Evolutionary conservation across 2,329 filamentous ascomycete genomes (phyloP).

Genomic region (Blastomyces gilchristii): DNA sequence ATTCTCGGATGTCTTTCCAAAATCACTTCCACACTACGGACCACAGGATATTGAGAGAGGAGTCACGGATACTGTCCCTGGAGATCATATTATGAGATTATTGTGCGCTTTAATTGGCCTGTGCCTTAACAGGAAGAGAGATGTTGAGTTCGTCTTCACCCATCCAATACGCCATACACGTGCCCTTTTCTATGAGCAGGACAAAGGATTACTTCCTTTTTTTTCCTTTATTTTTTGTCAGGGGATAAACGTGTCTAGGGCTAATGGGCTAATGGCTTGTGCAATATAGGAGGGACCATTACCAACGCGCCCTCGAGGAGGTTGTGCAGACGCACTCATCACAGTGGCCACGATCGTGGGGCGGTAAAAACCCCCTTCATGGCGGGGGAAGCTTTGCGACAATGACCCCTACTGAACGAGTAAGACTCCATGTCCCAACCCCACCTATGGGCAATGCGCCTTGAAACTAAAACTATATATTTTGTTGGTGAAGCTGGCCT

Average conservation of each 20-base stretch:
- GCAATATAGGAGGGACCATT: slow-evolving; percentile 67
- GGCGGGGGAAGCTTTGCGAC: slow-evolving; percentile 70
- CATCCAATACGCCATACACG: neutral
- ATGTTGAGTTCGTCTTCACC: slow-evolving; percentile 71
- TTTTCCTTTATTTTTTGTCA: neutral
- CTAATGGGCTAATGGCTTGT: slow-evolving; percentile 8
- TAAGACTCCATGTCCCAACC: slow-evolving; percentile 37
- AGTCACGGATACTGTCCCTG: slow-evolving; percentile 64
- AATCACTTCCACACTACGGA: slow-evolving; percentile 78
- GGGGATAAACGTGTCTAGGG: slow-evolving; percentile 22
- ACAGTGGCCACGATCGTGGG: slow-evolving; percentile 84
- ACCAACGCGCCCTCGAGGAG: slow-evolving; percentile 86
- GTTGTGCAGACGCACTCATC: slow-evolving; percentile 72
- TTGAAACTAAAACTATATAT: slow-evolving; percentile 11
- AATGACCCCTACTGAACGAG: slow-evolving; percentile 72
- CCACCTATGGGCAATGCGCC: neutral
- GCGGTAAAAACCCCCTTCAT: slow-evolving; percentile 68
- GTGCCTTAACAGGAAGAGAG: slow-evolving; percentile 92
- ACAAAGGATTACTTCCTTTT: neutral
- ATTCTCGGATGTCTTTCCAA: slow-evolving; percentile 80
- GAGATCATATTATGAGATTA: slow-evolving; percentile 75
- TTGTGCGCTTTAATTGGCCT: slow-evolving; percentile 81
- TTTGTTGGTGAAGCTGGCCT: slow-evolving; percentile 52
- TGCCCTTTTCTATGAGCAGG: neutral
- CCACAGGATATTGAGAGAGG: slow-evolving; percentile 92